Percentiles rank a stretch among this genome's conserved stretches.
Conservation (phyloP, 2,329 filamentous ascomycete species). For the Colletotrichum sansevieriae region DNA sequence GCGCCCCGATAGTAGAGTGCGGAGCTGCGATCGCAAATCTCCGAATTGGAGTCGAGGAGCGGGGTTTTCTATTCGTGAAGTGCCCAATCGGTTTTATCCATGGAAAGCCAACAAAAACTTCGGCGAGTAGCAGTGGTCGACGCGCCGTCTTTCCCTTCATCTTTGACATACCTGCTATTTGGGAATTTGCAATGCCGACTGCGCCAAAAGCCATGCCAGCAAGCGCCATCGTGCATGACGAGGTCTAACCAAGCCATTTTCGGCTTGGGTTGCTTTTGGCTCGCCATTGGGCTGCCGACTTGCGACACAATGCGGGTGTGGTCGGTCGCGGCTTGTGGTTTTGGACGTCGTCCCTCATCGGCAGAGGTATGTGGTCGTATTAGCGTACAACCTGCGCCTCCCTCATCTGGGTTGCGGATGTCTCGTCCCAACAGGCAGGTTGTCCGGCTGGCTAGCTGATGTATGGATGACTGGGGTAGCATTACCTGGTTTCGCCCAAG, state of each 20-base stretch:
- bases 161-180: background rate
- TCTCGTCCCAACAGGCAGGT: background rate
- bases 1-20: conserved; percentile 12
- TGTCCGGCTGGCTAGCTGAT: conserved; percentile 5
- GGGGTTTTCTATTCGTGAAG: too few species aligned
- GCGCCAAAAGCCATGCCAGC: conserved; percentile 5
- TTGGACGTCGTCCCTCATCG: conserved; percentile 3
- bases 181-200: background rate
- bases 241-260: background rate
- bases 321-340: background rate
- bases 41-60: background rate
- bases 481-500: background rate
- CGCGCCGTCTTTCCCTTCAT: too few species aligned
- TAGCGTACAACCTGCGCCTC: conserved; percentile 2
- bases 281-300: conserved; percentile 15
- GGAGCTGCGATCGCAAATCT: conserved; percentile 2
- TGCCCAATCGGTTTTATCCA: too few species aligned
- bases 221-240: conserved; percentile 18
- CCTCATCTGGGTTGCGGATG: background rate
- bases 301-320: conserved; percentile 18
- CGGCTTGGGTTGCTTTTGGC: conserved; percentile 10
- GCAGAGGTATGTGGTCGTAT: conserved; percentile 20
- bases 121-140: too few species aligned
- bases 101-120: too few species aligned
- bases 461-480: background rate